Conservation (phyloP, 2,329 filamentous ascomycete genomes). For the Pseudopyricularia javanii region DNA sequence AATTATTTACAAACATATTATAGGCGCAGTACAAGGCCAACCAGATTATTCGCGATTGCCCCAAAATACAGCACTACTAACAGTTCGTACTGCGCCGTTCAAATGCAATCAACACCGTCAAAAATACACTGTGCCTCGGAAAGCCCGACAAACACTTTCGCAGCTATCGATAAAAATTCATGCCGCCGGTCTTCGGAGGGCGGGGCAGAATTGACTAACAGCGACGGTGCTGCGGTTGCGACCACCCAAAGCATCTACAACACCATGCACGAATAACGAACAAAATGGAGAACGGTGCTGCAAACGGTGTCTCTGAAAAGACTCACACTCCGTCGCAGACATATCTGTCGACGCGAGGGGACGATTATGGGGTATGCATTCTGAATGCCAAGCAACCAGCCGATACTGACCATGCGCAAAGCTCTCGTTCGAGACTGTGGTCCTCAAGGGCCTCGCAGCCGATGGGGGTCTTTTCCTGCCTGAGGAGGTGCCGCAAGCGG, state of each 20-base stretch:
- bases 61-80: too few species aligned
- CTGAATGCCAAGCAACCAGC: background rate
- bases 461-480: constrained; percentile 88
- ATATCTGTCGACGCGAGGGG: constrained; percentile 6
- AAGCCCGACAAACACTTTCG: too few species aligned
- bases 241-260: background rate
- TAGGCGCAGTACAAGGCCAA: too few species aligned
- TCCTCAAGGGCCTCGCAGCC: constrained; percentile 74
- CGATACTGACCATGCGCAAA: constrained; percentile 16
- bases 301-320: background rate
- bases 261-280: background rate
- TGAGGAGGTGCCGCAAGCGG: constrained; percentile 55
- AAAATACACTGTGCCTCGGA: background rate
- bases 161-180: background rate
- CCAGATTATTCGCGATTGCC: too few species aligned
- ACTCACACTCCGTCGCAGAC: constrained; percentile 12
- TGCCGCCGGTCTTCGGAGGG: background rate
- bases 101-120: background rate
- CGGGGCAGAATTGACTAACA: background rate
- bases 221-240: background rate
- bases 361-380: constrained; percentile 3
- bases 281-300: constrained; percentile 1
- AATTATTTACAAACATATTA: too few species aligned
- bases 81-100: background rate
- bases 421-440: constrained; percentile 84